Evolutionary conservation across 2,329 filamentous ascomycete genomes (phyloP).

Genomic region (Decorospora gaudefroyi): DNA sequence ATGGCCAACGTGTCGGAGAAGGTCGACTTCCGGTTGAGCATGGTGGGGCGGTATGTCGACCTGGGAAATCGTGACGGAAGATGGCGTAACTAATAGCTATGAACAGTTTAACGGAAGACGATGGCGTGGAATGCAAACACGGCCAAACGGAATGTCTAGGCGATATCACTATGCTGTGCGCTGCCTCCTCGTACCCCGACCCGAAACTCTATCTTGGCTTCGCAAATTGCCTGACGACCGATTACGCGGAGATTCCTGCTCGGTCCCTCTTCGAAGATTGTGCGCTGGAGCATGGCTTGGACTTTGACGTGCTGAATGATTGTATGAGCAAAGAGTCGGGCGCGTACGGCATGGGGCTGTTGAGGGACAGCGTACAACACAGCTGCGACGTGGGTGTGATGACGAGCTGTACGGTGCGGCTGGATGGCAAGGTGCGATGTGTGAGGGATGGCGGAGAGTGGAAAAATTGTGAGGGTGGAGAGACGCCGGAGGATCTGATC

Average conservation of each 20-base stretch:
- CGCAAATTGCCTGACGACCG: constrained; percentile 80
- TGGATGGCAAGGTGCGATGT: constrained; percentile 81
- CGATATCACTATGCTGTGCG: constrained; percentile 93
- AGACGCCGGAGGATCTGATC: constrained; percentile 72
- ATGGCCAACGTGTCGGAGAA: constrained; percentile 83
- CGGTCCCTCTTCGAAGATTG: constrained; percentile 81
- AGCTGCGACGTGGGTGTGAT: constrained; percentile 56
- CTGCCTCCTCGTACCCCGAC: constrained; percentile 77
- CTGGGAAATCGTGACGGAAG: background rate
- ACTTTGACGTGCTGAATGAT: constrained; percentile 78
- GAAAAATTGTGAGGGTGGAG: constrained; percentile 74
- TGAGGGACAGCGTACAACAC: constrained; percentile 69
- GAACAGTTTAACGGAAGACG: constrained; percentile 69
- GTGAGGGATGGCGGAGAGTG: constrained; percentile 78
- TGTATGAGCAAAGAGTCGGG: constrained; percentile 80
- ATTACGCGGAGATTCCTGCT: constrained; percentile 78
- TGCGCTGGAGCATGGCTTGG: constrained; percentile 85
- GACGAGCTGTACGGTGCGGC: constrained; percentile 58
- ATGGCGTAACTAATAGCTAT: background rate
- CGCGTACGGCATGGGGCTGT: constrained; percentile 67
- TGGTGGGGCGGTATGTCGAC: constrained; percentile 73
- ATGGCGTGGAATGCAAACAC: constrained; percentile 86
- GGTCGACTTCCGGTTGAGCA: constrained; percentile 89
- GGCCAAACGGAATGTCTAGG: constrained; percentile 89
- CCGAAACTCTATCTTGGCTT: constrained; percentile 91